Base-by-base conservation (phyloP, 768 basidiomycete genomes). In the Inosperma sp. region DNA sequence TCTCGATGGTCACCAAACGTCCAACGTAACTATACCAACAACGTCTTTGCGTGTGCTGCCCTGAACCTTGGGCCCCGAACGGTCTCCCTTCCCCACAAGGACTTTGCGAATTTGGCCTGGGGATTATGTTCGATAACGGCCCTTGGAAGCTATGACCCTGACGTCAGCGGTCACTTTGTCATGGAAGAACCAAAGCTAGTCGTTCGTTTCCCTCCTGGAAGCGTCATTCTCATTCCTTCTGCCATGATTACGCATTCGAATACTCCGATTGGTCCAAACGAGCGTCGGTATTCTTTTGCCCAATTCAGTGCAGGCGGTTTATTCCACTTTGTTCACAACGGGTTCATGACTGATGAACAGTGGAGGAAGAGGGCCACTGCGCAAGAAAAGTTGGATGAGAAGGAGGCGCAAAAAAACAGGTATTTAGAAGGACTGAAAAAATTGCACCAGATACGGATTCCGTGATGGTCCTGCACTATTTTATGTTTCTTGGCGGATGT, bases 301-400 rank as follows among this genome's bases (percentile, higher is more conserved):
- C 47, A 49, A 35, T 49, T 36, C 34, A 49, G 22, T 13, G 47
- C 47, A 16, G 34, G 47, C 7, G 47, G 33, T 16, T n/a, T 49
- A 17, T 49, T 49, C 37, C 31, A 35, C 17, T 49, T 31, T 31
- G 47, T 39, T 21, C 16, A 37, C 7, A 35, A 49, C 34, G 34
- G 27, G 4, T 26, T 26, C 31, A 8, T 27, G 4, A 30, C 26
- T 10, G 23, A 27, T 23, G 44, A 26, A 8, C 7, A 17, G 16
- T n/a, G n/a, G n/a, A n/a, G n/a, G n/a, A n/a, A n/a, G n/a, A n/a
- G n/a, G n/a, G n/a, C n/a, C n/a, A n/a, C n/a, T n/a, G n/a, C n/a
- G n/a, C n/a, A n/a, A n/a, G n/a, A n/a, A n/a, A n/a, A n/a, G n/a
- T n/a, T n/a, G n/a, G n/a, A n/a, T n/a, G n/a, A n/a, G n/a, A n/a